Conservation (phyloP, 2,329 filamentous ascomycete genomes). For the Rutstroemia sp. region DNA sequence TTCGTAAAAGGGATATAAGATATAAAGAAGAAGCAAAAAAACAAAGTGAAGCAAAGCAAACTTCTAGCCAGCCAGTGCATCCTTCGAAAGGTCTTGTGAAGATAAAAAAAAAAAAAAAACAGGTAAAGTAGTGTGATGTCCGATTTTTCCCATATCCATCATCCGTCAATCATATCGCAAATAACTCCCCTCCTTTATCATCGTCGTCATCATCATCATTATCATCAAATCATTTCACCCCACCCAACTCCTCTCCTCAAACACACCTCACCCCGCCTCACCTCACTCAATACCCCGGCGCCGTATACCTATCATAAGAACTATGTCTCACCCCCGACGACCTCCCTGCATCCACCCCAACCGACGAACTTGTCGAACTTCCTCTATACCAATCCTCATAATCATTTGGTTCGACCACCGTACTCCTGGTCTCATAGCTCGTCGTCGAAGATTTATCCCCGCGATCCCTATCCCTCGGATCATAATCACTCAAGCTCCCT, state of each 20-base stretch:
- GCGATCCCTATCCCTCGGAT: background rate
- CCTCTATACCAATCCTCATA: constrained; percentile 13
- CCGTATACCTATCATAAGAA: constrained; percentile 2
- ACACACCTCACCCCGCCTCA: no score
- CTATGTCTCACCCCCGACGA: background rate
- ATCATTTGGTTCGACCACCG: constrained; percentile 3
- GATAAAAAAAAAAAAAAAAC: no score
- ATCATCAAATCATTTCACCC: no score
- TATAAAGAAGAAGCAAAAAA: no score
- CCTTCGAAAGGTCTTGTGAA: no score
- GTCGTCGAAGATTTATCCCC: background rate
- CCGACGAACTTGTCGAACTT: background rate
- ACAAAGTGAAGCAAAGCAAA: no score
- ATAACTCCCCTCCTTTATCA: no score
- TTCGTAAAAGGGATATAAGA: no score
- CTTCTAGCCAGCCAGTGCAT: no score
- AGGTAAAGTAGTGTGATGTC: background rate
- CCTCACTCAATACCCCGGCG: background rate
- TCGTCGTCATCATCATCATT: no score
- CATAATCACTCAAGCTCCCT: constrained; percentile 5
- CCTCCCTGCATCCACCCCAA: background rate
- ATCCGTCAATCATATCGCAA: background rate
- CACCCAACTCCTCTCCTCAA: no score
- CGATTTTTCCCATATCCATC: background rate
- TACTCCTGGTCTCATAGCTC: background rate